phyloP scores from a whole-genome alignment of 1,284 basidiomycete genomes.

The Tylopilus sp. region DNA sequence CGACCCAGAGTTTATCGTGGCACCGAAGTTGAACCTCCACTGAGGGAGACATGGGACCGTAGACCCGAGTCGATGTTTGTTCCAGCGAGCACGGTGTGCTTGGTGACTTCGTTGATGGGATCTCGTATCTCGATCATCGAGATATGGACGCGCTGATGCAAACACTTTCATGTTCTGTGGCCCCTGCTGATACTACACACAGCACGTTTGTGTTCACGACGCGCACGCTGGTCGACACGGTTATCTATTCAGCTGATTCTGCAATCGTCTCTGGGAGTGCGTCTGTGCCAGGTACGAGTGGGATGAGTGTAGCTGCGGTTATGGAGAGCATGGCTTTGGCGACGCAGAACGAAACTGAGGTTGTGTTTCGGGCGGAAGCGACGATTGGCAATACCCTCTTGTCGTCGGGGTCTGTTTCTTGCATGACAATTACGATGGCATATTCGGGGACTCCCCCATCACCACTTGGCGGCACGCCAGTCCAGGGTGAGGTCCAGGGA shows the following conservation, averaged over 20 bases:
- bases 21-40: no score
- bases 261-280: constrained; percentile 33
- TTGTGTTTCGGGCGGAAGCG: constrained; percentile 9
- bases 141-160: no score
- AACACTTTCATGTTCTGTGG: no score
- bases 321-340: constrained; percentile 8
- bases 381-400: neutral
- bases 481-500: neutral
- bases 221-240: constrained; percentile 25
- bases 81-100: no score
- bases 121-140: no score
- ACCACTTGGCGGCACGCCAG: constrained; percentile 22
- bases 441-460: constrained; percentile 27
- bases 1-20: no score
- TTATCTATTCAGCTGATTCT: constrained; percentile 53
- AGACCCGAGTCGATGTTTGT: no score
- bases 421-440: constrained; percentile 10
- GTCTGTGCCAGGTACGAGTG: neutral
- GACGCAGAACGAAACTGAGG: constrained; percentile 8
- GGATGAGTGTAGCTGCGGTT: neutral
- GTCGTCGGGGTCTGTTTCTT: neutral
- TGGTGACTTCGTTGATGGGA: no score
- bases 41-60: no score
- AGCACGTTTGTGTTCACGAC: constrained; percentile 49
- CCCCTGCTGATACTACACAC: no score